phyloP scores from a whole-genome alignment of 192 early-diverging fungal species.

The Podila horticola region DNA sequence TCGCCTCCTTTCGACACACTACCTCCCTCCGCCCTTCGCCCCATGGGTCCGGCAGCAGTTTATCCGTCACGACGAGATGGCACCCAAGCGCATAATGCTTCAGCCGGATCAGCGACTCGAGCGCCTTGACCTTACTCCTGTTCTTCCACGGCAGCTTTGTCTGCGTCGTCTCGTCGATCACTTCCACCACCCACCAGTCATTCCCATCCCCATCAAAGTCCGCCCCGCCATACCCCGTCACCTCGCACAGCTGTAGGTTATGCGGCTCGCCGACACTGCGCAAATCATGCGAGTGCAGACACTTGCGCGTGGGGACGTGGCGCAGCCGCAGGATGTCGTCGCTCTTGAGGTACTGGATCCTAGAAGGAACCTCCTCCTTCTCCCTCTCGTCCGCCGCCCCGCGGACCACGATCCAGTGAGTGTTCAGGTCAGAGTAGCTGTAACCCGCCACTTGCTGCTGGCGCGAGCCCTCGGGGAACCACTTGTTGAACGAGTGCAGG shows the following conservation, averaged over 20 bases:
- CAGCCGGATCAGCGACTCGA: conserved; percentile 71
- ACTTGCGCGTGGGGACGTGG: conserved; percentile 64
- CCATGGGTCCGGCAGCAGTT: conserved; percentile 74
- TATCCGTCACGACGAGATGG: conserved; percentile 68
- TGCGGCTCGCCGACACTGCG: conserved; percentile 4
- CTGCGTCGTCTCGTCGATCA: conserved; percentile 19
- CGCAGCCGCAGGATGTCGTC: conserved; percentile 81
- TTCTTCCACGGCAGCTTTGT: not conserved
- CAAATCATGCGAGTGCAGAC: conserved; percentile 73
- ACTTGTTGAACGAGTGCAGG: conserved; percentile 68
- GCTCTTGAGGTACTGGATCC: conserved; percentile 63
- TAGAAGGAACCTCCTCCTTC: conserved; percentile 24
- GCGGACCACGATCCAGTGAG: conserved; percentile 66
- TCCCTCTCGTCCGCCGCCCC: conserved; percentile 11
- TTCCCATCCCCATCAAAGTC: conserved; percentile 83
- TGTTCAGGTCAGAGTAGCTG: conserved; percentile 68
- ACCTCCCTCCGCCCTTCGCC: conserved; percentile 51
- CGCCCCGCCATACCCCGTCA: conserved; percentile 66
- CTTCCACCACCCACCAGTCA: conserved; percentile 88
- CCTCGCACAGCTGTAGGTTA: not conserved
- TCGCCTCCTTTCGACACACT: conserved; percentile 10
- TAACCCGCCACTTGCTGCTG: conserved; percentile 81
- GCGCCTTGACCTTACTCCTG: conserved; percentile 53
- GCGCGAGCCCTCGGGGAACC: conserved; percentile 64
- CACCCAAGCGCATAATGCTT: conserved; percentile 73